Evolutionary conservation across 1,284 basidiomycete genomes (phyloP).

Genomic region (Trichosporon inkin): DNA sequence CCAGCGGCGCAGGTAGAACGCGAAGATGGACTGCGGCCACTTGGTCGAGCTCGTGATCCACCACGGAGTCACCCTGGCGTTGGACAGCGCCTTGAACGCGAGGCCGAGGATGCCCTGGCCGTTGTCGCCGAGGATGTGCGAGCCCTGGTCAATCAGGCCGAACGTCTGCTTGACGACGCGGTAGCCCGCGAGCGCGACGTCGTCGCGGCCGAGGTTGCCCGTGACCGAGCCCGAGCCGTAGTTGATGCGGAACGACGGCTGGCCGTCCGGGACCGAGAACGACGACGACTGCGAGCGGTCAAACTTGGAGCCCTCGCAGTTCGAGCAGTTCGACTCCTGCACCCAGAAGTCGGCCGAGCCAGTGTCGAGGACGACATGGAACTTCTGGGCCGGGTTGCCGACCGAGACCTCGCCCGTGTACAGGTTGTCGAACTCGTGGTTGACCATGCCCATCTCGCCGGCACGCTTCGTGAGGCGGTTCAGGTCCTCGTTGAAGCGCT

Average conservation of each 20-base stretch:
- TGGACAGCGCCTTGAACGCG: conserved; percentile 51
- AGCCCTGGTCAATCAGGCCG: conserved; percentile 51
- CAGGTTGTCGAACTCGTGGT: conserved; percentile 48
- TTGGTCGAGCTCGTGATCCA: conserved; percentile 55
- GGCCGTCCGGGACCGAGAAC: conserved; percentile 23
- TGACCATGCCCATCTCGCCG: conserved; percentile 12
- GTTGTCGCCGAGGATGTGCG: conserved; percentile 43
- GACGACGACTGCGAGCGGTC: conserved; percentile 19
- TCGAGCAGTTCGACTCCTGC: conserved; percentile 29
- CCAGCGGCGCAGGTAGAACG: conserved; percentile 74
- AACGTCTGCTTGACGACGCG: conserved; percentile 65
- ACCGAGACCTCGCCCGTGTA: conserved; percentile 45
- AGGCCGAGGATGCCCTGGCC: conserved; percentile 55
- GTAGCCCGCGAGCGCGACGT: conserved; percentile 76
- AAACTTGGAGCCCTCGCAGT: conserved; percentile 23
- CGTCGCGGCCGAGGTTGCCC: conserved; percentile 67
- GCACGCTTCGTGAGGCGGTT: conserved; percentile 3
- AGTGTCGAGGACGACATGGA: conserved; percentile 59
- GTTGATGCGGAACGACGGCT: conserved; percentile 36
- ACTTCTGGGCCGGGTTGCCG: conserved; percentile 53
- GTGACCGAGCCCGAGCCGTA: conserved; percentile 62
- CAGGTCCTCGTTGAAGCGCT: conserved; percentile 17
- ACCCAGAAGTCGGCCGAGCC: conserved; percentile 58
- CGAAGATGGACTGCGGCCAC: conserved; percentile 69
- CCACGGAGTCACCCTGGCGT: conserved; percentile 53